Conservation (phyloP, 2,329 filamentous ascomycete species). For the Drechslerella stenobrocha region DNA sequence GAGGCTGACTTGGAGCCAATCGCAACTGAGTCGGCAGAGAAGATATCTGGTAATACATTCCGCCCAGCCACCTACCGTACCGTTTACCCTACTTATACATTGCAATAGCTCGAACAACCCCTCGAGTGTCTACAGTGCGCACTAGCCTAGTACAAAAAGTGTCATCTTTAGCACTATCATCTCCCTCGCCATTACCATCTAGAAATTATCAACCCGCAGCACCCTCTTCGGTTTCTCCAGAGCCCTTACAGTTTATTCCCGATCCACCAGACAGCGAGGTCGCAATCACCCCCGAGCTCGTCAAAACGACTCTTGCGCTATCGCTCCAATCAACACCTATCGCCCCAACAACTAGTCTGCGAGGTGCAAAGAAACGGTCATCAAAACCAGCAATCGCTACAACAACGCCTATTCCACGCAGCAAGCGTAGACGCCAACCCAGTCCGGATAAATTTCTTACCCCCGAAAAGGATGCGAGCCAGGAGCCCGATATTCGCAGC, state of each 20-base stretch:
- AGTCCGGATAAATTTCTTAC: conserved; percentile 50
- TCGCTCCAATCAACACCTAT: background rate
- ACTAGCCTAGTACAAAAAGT: conserved; percentile 21
- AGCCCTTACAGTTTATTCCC: conserved; percentile 27
- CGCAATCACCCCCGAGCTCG: conserved; percentile 24
- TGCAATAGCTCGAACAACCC: conserved; percentile 19
- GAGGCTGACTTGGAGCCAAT: background rate
- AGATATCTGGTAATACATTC: conserved; percentile 24
- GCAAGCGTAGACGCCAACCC: conserved; percentile 49
- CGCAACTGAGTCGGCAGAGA: conserved; percentile 4
- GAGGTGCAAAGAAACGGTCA: conserved; percentile 1
- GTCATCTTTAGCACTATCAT: conserved; percentile 21
- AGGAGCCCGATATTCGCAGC: conserved; percentile 17
- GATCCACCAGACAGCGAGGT: conserved; percentile 17
- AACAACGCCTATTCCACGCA: conserved; percentile 49
- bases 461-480: conserved; percentile 35
- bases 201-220: conserved; percentile 15
- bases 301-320: too few species aligned
- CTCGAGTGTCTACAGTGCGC: conserved; percentile 17
- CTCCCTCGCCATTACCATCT: conserved; percentile 31
- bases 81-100: conserved; percentile 5
- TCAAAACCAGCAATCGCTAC: conserved; percentile 24
- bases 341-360: conserved; percentile 12
- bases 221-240: conserved; percentile 38
- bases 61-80: background rate